These are phyloP conservation scores for Neonectria neomacrospora DNA, from an alignment of 2,329 filamentous ascomycete genomes.

Conservation along the genomic window DNA sequence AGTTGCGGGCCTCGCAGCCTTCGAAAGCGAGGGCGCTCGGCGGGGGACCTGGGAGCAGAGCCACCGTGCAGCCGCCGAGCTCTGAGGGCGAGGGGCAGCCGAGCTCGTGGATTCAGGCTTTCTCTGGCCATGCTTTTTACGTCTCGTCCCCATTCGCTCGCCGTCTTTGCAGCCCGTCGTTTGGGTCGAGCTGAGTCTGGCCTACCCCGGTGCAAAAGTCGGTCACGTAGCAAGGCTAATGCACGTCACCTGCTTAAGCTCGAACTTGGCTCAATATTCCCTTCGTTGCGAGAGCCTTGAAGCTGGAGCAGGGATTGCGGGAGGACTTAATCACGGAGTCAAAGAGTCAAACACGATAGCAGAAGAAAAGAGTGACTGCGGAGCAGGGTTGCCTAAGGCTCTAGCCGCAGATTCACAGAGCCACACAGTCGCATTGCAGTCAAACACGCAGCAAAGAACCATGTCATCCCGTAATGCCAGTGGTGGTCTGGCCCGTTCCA, in stretches of 20 bases:
- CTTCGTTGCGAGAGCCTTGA: not conserved
- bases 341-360: not conserved
- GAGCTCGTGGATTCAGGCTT: not conserved
- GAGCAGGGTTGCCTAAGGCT: not conserved
- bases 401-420: not conserved
- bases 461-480: not conserved
- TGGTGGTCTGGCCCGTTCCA: not conserved
- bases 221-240: slow-evolving; percentile 23
- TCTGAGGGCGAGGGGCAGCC: not conserved
- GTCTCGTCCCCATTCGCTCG: not conserved
- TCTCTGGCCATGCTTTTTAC: too few species aligned
- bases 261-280: not conserved
- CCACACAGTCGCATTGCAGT: not conserved
- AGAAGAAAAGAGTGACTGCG: not conserved
- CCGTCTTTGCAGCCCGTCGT: not conserved
- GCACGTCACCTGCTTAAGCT: slow-evolving; percentile 18
- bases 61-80: not conserved
- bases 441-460: not conserved
- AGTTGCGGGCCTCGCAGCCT: not conserved
- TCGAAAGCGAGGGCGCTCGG: not conserved
- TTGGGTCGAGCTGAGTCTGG: slow-evolving; percentile 1
- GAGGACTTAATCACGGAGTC: not conserved
- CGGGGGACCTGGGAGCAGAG: not conserved
- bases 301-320: not conserved
- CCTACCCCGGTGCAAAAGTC: slow-evolving; percentile 25